phyloP scores from a whole-genome alignment of 2,329 filamentous ascomycete species.

The Aaosphaeria pasadenensis region DNA sequence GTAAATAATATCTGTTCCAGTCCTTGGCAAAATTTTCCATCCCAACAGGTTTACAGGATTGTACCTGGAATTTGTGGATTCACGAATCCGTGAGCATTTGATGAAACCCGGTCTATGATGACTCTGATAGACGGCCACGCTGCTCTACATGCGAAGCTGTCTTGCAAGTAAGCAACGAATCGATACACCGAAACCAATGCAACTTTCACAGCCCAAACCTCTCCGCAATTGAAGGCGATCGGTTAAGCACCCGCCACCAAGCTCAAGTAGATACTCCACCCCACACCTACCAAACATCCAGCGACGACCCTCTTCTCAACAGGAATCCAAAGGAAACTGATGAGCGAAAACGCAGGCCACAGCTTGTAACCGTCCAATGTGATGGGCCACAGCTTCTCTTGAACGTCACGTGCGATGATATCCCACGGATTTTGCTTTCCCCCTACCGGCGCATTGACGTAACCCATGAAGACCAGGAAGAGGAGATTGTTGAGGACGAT shows the following conservation, averaged over 20 bases:
- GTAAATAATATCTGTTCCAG: too few species aligned
- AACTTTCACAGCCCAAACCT: not conserved
- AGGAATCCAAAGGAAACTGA: slow-evolving; percentile 71
- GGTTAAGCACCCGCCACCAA: slow-evolving; percentile 45
- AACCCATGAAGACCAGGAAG: slow-evolving; percentile 60
- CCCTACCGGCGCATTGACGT: slow-evolving; percentile 32
- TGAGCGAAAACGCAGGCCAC: slow-evolving; percentile 67
- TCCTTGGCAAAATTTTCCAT: too few species aligned
- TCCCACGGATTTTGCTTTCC: slow-evolving; percentile 28
- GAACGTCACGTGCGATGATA: slow-evolving; percentile 26
- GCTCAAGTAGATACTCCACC: slow-evolving; percentile 74
- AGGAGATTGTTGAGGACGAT: slow-evolving; percentile 59
- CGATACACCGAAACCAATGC: not conserved
- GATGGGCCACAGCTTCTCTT: slow-evolving; percentile 56
- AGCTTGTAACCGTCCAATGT: slow-evolving; percentile 65
- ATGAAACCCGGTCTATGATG: too few species aligned
- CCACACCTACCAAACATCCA: slow-evolving; percentile 68
- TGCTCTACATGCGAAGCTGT: too few species aligned
- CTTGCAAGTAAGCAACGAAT: too few species aligned
- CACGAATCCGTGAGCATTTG: too few species aligned
- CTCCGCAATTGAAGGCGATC: not conserved
- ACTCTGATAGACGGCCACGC: too few species aligned
- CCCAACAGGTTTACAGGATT: too few species aligned
- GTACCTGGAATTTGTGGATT: too few species aligned
- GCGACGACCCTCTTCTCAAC: slow-evolving; percentile 68